Base-by-base conservation (phyloP, 177 flowering plant species). In the Vitis hybrid region DNA sequence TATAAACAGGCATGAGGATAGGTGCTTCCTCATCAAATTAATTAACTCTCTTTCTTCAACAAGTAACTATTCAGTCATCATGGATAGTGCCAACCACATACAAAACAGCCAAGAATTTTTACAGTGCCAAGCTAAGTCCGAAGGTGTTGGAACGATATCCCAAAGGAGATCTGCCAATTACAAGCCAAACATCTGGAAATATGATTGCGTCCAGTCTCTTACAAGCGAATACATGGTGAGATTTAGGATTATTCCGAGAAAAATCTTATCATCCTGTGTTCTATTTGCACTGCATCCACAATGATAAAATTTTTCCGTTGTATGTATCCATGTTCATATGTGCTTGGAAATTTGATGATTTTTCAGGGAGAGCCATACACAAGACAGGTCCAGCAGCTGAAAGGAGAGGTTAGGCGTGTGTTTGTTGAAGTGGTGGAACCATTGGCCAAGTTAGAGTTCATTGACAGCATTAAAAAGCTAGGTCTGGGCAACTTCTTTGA, bases 101-200 rank as follows among this genome's bases (percentile, higher is more conserved):
- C 33, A 53, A 55, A 56, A 63, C 10, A 51, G 12, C 15, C 52
- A 29, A 10, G 21, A 29, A 45, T 13, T 2, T 22, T n/a, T 58
- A 6, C 50, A 19, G n/a, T 64, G 64, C 63, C 26, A 16, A 15
- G 14, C 5, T 0, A 19, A 72, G 3, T 45, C 45, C 7, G 51
- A 58, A 60, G 60, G 56, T 53, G 39, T 3, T 49, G 48, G 60
- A 19, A 12, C 12, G 10, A n/a, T 5, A 14, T 59, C 33, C 6
- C 55, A 65, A 26, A 72, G 85, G 64, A 60, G 81, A 19, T 76
- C 77, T 10, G 78, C 82, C 55, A 70, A 78, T 74, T 83, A 83
- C 56, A 83, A 72, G 69, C 83, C 86, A n/a, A 80, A 75, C 74
- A 78, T 76, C 33, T 83, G 86, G 83, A 76, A 78, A 63, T 72